Percentiles rank a stretch among this genome's conserved stretches.
Evolutionary conservation across 768 basidiomycete genomes (phyloP).

Genomic region (Panus rudis): DNA sequence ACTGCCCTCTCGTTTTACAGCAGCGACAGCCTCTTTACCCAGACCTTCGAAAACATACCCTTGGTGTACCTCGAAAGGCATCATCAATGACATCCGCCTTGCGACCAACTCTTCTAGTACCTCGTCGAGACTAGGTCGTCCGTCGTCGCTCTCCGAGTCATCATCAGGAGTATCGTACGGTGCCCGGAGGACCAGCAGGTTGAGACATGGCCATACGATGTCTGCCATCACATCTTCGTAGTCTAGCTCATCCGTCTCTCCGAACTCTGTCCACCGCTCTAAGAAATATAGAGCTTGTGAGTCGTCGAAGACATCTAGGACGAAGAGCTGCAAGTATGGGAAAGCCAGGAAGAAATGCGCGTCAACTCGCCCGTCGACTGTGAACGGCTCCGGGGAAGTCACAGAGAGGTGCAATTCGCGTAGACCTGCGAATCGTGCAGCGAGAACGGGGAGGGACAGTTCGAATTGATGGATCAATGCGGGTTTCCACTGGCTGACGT

Average conservation of each 20-base stretch:
- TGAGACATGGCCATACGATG: constrained; percentile 3
- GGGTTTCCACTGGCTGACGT: constrained; percentile 1
- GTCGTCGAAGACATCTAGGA: constrained; percentile 5
- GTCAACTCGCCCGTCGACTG: not conserved
- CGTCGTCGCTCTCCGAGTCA: not conserved
- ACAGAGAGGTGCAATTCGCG: not conserved
- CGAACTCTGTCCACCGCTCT: not conserved
- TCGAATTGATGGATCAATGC: constrained; percentile 1
- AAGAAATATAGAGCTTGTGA: not conserved
- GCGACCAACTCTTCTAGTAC: not conserved
- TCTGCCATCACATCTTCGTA: not conserved
- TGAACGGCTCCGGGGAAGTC: not conserved
- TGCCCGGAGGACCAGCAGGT: constrained; percentile 6
- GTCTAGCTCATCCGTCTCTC: not conserved
- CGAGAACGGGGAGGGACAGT: not conserved
- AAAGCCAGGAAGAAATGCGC: constrained; percentile 3
- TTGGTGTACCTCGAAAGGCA: not conserved
- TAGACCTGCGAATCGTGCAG: constrained; percentile 1
- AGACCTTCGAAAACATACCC: too few species aligned
- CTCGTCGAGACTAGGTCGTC: not conserved
- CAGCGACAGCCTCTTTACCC: too few species aligned
- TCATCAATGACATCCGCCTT: not conserved
- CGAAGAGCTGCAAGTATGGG: constrained; percentile 1
- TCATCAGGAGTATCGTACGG: too few species aligned
- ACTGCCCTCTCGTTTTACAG: too few species aligned